Conservation (phyloP, 352 stramenopile species). For the Globisporangium spinosum region DNA sequence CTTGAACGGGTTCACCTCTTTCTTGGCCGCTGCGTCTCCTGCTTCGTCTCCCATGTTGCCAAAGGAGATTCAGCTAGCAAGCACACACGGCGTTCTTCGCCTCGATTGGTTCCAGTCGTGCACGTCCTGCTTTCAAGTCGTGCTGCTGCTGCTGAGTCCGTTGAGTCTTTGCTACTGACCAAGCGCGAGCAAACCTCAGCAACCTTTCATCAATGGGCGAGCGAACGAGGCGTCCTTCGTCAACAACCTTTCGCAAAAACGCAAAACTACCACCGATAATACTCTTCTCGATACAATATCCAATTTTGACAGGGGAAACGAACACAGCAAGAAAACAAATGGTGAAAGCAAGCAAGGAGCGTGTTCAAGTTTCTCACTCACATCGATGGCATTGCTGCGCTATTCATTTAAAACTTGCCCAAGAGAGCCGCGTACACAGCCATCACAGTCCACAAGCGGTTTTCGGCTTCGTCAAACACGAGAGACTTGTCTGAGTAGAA, state of each 20-base stretch:
- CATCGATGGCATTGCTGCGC: neutral
- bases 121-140: neutral
- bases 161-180: slow-evolving; percentile 10
- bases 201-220: neutral
- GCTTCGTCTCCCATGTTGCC: slow-evolving; percentile 50
- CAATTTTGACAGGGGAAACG: neutral
- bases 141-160: neutral
- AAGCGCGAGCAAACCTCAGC: neutral
- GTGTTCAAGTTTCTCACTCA: neutral
- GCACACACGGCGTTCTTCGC: neutral
- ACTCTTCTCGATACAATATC: neutral
- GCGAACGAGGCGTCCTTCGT: neutral
- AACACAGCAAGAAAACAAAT: neutral
- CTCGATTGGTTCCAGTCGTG: neutral
- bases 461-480: slow-evolving; percentile 97
- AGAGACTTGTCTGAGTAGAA: slow-evolving; percentile 96
- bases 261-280: slow-evolving; percentile 6
- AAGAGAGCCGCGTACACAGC: slow-evolving; percentile 85
- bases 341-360: neutral
- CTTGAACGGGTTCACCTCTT: slow-evolving; percentile 71
- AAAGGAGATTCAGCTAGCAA: slow-evolving; percentile 9
- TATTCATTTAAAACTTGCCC: slow-evolving; percentile 41
- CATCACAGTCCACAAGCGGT: slow-evolving; percentile 99
- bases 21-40: slow-evolving; percentile 36
- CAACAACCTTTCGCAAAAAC: slow-evolving; percentile 5